Percentiles rank a stretch among this genome's conserved stretches.
Evolutionary conservation across 306 rosid genomes (phyloP).

Genomic region (Trifolium fragiferum): DNA sequence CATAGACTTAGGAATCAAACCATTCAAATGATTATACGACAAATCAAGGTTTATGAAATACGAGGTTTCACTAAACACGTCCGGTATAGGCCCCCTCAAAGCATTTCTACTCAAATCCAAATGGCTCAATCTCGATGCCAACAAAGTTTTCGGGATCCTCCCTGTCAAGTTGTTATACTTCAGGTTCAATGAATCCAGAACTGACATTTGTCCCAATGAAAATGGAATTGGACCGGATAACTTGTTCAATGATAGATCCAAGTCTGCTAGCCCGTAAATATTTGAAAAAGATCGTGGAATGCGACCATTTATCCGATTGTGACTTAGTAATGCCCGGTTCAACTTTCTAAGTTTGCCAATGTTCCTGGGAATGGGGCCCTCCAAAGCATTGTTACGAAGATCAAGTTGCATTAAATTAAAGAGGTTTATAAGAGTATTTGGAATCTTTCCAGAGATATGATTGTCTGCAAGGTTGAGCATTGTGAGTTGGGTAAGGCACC

Average conservation of each 20-base stretch:
- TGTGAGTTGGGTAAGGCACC: slow-evolving; percentile 59
- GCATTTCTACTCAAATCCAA: slow-evolving; percentile 72
- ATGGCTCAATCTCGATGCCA: slow-evolving; percentile 61
- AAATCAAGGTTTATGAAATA: slow-evolving; percentile 79
- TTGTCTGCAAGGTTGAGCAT: slow-evolving; percentile 79
- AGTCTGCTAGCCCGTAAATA: slow-evolving; percentile 67
- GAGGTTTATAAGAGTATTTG: slow-evolving; percentile 52
- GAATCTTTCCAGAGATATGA: slow-evolving; percentile 68
- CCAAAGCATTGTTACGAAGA: slow-evolving; percentile 73
- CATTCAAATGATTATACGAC: slow-evolving; percentile 59
- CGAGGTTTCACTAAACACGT: slow-evolving; percentile 58
- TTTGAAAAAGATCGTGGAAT: slow-evolving; percentile 58
- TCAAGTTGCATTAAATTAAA: slow-evolving; percentile 67
- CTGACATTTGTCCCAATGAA: slow-evolving; percentile 67
- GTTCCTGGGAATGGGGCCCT: slow-evolving; percentile 62
- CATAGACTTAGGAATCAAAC: slow-evolving; percentile 63
- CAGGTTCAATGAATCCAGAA: slow-evolving; percentile 64
- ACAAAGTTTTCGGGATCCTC: slow-evolving; percentile 55
- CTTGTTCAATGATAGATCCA: slow-evolving; percentile 72
- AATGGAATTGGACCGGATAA: slow-evolving; percentile 70
- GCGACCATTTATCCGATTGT: slow-evolving; percentile 61
- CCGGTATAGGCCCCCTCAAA: slow-evolving; percentile 57
- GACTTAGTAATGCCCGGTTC: slow-evolving; percentile 65
- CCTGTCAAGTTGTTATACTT: slow-evolving; percentile 68
- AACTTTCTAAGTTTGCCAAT: slow-evolving; percentile 56